Evolutionary conservation across 2,329 filamentous ascomycete species (phyloP), one percentile per base, ranked within the genome.

Genomic region (Ceratocystiopsis brevicomis): DNA sequence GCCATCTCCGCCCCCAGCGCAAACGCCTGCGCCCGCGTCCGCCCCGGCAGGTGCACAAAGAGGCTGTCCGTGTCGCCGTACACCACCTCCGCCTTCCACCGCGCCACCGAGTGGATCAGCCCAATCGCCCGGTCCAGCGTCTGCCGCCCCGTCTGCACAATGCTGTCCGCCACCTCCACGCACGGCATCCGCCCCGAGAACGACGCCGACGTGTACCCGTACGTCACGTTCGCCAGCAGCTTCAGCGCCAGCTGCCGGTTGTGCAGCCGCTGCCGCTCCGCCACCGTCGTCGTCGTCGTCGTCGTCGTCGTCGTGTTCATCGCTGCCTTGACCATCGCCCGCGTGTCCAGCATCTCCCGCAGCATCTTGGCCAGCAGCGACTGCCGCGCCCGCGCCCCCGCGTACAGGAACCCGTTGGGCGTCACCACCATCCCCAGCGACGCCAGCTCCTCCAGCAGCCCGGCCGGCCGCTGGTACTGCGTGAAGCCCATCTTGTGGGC

Each of bases 141-240:
- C 60, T 98, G 90, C 13, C 90, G 76, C 1, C 82, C 90, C 0
- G 88, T 93, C 58, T 98, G 88, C 0, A 98, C 90, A 53, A 98
- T 98, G 59, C 85, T 94, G 62, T 98, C 90, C 9, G 90, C 90
- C 49, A 98, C 94, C 59, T 98, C 90, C 1, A 86, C 85, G 58
- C 90, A 98, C 0, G 90, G 90, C 90, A 98, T 96, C 19, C 90
- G 76, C 0, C 90, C 90, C 0, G 88, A 96, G 59, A 95, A 98
- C 0, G 85, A 92, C 0, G 90, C 90, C 3, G 90, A 96, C 0
- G 90, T 90, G 60, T 98, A 98, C 12, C 90, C 90, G 54, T 98
- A 98, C 0, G 90, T 98, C 51, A 98, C 90, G 53, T 98, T 98
- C n/a, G 90, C 90, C 36, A 98, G 83, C 8, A 98, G 68, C 57